Evolutionary conservation across 2,329 filamentous ascomycete species (phyloP).

Genomic region (Huntiella abstrusa): DNA sequence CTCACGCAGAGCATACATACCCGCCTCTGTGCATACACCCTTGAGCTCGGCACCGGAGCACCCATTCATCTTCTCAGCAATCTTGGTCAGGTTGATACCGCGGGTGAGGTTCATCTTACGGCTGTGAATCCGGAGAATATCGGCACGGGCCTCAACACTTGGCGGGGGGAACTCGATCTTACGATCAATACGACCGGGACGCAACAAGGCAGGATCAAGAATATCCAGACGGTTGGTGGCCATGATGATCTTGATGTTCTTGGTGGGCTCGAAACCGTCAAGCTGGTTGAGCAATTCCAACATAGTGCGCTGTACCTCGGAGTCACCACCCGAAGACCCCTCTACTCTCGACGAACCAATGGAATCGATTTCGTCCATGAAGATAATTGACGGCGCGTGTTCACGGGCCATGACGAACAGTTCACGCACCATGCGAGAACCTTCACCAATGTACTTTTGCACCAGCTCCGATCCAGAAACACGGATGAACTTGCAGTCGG

Average conservation of each 20-base stretch:
- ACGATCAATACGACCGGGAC: conserved; percentile 92
- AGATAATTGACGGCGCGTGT: conserved; percentile 96
- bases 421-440: conserved; percentile 94
- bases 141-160: conserved; percentile 85
- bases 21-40: conserved; percentile 95
- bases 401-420: conserved; percentile 98
- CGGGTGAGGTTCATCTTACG: conserved; percentile 97
- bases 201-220: conserved; percentile 79
- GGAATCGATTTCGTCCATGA: conserved; percentile 99
- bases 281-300: conserved; percentile 94
- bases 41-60: conserved; percentile 96
- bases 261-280: conserved; percentile 95
- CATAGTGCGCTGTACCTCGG: conserved; percentile 97
- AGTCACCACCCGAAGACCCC: conserved; percentile 85
- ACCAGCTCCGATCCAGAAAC: conserved; percentile 92
- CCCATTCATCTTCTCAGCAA: conserved; percentile 99
- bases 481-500: conserved; percentile 97
- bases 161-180: conserved; percentile 99
- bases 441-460: conserved; percentile 98
- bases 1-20: conserved; percentile 94
- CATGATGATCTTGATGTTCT: conserved; percentile 99
- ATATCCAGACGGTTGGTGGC: conserved; percentile 97
- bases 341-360: conserved; percentile 96
- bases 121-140: conserved; percentile 94
- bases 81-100: conserved; percentile 94